These are phyloP conservation scores for Phylloporus sp. DNA, from an alignment of 768 basidiomycete species.

Conservation along the genomic window DNA sequence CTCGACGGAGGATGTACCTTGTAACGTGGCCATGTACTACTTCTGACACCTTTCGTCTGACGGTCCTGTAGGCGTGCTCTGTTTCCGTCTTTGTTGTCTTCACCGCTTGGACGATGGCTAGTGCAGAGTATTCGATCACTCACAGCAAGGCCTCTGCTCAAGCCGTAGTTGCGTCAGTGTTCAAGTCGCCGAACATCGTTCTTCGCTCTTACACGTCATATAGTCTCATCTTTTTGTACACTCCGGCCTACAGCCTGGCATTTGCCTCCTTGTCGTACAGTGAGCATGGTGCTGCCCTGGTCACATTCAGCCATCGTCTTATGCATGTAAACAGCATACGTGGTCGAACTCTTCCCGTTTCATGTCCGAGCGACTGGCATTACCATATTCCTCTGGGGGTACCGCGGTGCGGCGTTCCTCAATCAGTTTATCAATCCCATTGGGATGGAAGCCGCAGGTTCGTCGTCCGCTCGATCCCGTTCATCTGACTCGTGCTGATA, in stretches of 20 bases:
- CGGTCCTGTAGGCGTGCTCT: conserved; percentile 1
- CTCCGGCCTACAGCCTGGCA: background rate
- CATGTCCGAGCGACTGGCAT: conserved; percentile 58
- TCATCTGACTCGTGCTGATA: background rate
- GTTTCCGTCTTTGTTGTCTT: conserved; percentile 15
- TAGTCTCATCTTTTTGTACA: conserved; percentile 10
- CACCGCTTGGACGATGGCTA: conserved; percentile 14
- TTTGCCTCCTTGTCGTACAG: conserved; percentile 1
- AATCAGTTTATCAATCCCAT: conserved; percentile 16
- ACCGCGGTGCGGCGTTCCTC: conserved; percentile 32
- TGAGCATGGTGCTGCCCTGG: background rate
- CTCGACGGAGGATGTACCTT: conserved; percentile 8
- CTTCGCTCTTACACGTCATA: background rate
- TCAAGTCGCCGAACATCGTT: background rate
- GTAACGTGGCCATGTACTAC: background rate
- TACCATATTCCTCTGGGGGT: conserved; percentile 55
- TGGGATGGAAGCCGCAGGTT: conserved; percentile 11
- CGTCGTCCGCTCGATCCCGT: background rate
- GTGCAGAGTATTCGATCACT: conserved; percentile 9
- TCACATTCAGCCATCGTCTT: background rate
- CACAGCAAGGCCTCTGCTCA: conserved; percentile 2
- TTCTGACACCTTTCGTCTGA: background rate
- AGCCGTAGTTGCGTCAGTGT: conserved; percentile 9
- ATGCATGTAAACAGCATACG: conserved; percentile 39
- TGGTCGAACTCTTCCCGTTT: conserved; percentile 65